phyloP scores from a whole-genome alignment of 805 yeast genomes.

The Wickerhamiella qilinensis region DNA sequence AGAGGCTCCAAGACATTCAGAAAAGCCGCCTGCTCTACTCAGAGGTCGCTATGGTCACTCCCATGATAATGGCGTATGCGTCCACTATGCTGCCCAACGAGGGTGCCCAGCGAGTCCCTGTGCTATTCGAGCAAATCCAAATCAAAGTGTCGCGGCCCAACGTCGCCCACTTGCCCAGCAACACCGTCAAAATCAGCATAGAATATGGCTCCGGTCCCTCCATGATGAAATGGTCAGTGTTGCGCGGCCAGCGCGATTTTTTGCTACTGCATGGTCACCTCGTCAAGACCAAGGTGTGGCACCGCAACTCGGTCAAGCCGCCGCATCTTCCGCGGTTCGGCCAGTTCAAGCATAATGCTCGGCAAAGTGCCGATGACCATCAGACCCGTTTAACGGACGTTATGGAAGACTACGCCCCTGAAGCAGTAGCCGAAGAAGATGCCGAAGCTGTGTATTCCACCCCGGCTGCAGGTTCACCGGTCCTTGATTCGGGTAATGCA shows the following conservation, averaged over 20 bases:
- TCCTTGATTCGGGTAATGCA: too few species aligned
- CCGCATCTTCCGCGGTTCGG: constrained; percentile 29
- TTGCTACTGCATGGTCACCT: constrained; percentile 53
- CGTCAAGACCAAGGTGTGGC: constrained; percentile 5
- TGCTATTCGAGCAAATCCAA: constrained; percentile 57
- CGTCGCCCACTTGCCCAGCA: constrained; percentile 24
- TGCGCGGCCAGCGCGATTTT: constrained; percentile 57
- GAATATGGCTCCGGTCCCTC: constrained; percentile 83
- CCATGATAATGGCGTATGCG: constrained; percentile 52
- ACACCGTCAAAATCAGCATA: constrained; percentile 44
- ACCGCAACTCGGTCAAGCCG: constrained; percentile 19
- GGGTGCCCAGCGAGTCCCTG: constrained; percentile 53
- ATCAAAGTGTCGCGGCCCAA: constrained; percentile 32
- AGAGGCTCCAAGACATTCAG: constrained; percentile 11
- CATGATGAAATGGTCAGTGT: constrained; percentile 64
- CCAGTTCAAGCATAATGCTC: not conserved
- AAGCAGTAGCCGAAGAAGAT: constrained; percentile 2
- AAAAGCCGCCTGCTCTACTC: constrained; percentile 21
- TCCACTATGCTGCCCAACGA: constrained; percentile 57
- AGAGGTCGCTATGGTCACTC: constrained; percentile 48
- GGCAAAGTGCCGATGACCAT: not conserved
- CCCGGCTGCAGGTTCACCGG: too few species aligned
- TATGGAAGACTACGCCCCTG: not conserved
- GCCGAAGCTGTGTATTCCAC: constrained; percentile 2
- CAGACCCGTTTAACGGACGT: too few species aligned